Evolutionary conservation across 2,329 filamentous ascomycete genomes (phyloP), one percentile per base, ranked within the genome.

Genomic region (Xylariomycetidae sp.): DNA sequence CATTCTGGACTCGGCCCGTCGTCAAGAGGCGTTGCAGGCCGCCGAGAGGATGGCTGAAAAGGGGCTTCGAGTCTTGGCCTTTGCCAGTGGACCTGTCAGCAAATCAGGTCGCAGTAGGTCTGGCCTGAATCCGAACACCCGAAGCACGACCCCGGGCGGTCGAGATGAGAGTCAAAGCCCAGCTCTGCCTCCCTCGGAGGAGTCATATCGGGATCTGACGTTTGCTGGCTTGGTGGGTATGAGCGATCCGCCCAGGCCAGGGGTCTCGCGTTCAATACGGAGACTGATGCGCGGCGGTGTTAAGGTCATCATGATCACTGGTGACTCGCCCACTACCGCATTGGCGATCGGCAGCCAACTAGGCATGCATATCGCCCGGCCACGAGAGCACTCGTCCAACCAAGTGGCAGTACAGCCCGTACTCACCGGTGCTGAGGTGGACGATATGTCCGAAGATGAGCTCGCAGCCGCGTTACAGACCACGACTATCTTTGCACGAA

Each of bases 301-400:
- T 42, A 92, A 88, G 58, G 86, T 98, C 29, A 93, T 98, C 49
- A 98, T 98, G 92, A 96, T 98, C 47, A 98, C 92, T 8, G 92
- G 92, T 38, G 92, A 98, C 58, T 87, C 92, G 12, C 88, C 96
- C 57, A 87, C 87, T 1, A 98, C 92, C 3, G 92, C 92, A 3
- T 71, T 95, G 28, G 92, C 92, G 1, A 96, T 98, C 55, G 92
- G 86, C 19, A 86, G 76, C 59, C 90, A 95, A 53, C 72, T 98
- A n/a, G 92, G 92, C 25, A 98, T 98, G 86, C 79, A 81, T 2
- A 76, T 96, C 36, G 74, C 71, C 9, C 59, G 62, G 34, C 66
- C 66, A 44, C 73, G 61, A 40, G 72, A 61, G 40, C 70, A 70
- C 51, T 65, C 60, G 26, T 59, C 60, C 37, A 72, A 71, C 54